phyloP scores from a whole-genome alignment of 2,329 filamentous ascomycete species.

The Knoxdaviesia proteae region DNA sequence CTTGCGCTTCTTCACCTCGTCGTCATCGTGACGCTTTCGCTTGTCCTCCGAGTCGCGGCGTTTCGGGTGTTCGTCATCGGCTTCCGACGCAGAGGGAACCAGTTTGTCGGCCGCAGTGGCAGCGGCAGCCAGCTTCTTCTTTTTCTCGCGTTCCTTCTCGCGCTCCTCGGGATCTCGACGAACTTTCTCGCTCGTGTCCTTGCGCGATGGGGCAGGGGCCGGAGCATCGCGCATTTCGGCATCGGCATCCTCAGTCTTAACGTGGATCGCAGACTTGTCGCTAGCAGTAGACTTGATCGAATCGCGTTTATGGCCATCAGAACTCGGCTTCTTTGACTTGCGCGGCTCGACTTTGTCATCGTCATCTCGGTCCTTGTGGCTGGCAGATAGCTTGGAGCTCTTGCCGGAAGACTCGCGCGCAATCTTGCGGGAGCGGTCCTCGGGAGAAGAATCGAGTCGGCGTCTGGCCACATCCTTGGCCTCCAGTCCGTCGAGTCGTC shows the following conservation, averaged over 20 bases:
- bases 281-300: constrained; percentile 17
- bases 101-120: no score
- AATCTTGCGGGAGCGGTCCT: constrained; percentile 22
- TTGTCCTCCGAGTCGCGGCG: constrained; percentile 4
- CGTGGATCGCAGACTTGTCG: constrained; percentile 27
- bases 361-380: constrained; percentile 11
- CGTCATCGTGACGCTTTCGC: constrained; percentile 7
- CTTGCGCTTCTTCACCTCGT: constrained; percentile 5
- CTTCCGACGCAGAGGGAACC: no score
- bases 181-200: no score
- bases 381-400: constrained; percentile 7
- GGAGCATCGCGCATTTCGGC: constrained; percentile 29
- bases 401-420: constrained; percentile 19
- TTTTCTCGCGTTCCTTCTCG: constrained; percentile 16
- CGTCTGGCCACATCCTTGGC: constrained; percentile 26
- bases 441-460: constrained; percentile 18
- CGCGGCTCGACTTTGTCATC: constrained; percentile 17
- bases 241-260: constrained; percentile 35
- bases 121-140: constrained; percentile 8
- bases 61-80: no score
- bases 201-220: neutral
- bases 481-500: constrained; percentile 31
- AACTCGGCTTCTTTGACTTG: constrained; percentile 13
- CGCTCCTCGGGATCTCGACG: constrained; percentile 1
- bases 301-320: constrained; percentile 20